Evolutionary conservation across 495 filamentous ascomycete genomes (phyloP).

Genomic region (Podospora pseudopauciseta): DNA sequence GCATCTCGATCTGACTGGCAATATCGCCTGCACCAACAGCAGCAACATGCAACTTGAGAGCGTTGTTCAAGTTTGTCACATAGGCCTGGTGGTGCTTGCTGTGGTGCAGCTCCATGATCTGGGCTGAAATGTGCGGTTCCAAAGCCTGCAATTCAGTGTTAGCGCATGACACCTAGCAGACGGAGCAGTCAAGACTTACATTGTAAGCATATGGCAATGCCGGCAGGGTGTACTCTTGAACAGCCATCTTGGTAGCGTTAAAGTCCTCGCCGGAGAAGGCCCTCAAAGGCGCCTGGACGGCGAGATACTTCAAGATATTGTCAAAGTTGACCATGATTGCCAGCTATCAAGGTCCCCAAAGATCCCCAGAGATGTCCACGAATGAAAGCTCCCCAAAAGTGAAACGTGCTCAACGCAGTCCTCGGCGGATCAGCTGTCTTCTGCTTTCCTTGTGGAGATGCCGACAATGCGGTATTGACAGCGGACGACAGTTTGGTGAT

Average conservation of each 20-base stretch:
- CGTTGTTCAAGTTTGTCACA: slow-evolving; percentile 66
- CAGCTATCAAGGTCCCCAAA: neutral
- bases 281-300: slow-evolving; percentile 26
- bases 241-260: slow-evolving; percentile 31
- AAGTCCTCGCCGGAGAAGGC: slow-evolving; percentile 22
- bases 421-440: neutral
- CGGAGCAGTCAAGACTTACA: slow-evolving; percentile 31
- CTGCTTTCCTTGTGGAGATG: neutral
- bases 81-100: slow-evolving; percentile 70
- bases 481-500: neutral
- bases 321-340: slow-evolving; percentile 32
- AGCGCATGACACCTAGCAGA: neutral
- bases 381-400: neutral
- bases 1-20: slow-evolving; percentile 66
- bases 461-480: slow-evolving; percentile 1
- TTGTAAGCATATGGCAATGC: slow-evolving; percentile 45
- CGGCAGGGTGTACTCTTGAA: slow-evolving; percentile 38
- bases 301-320: slow-evolving; percentile 29
- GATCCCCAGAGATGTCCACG: neutral
- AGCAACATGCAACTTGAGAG: slow-evolving; percentile 50
- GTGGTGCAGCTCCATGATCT: slow-evolving; percentile 93
- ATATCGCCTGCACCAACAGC: slow-evolving; percentile 48
- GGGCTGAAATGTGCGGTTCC: slow-evolving; percentile 83
- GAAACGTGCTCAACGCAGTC: slow-evolving; percentile 20
- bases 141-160: slow-evolving; percentile 53